Base-by-base conservation (phyloP, 805 yeast genomes). In the Suhomyces pyralidae region DNA sequence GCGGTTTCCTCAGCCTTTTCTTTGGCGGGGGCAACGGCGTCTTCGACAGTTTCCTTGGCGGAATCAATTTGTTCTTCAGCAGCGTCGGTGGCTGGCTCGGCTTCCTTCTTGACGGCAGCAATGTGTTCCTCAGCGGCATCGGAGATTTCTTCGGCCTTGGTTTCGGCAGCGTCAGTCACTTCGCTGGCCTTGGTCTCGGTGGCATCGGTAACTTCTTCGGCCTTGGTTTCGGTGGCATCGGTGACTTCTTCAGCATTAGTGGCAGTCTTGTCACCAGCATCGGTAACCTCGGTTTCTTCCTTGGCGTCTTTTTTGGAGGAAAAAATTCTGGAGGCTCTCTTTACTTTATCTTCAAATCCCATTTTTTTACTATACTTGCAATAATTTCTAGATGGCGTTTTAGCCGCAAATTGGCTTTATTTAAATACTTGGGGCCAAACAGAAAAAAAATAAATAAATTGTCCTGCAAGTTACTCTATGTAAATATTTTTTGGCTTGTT, bases 281-380 rank as follows among this genome's bases (percentile, higher is more conserved):
- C 65, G n/a, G 47, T 64, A 7, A 40, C 69, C 22, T 40, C 51
- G 32, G 44, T 44, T 12, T 44, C 53, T 15, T 42, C 40, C 46
- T 52, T 52, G 20, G 53, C 46, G 25, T 43, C 51, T 56, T 46
- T 53, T 45, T 69, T 70, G 36, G 60, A 58, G 44, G 58, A 52
- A 58, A 71, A 71, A 52, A 69, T 65, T 61, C 63, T 69, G 36
- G 75, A 70, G 22, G 70, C 71, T 67, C 76, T 70, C 64, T 66
- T 70, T 50, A 70, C 69, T 61, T 58, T 71, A 55, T 70, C 73
- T 58, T 69, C 69, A 52, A 71, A 66, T 57, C 73, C 72, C 76
- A 71, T 71, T 53, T 28, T 22, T 48, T 14, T 17, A 17, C 12
- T 42, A 42, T 42, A 14, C 17, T 42, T 42, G 22, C 30, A 24